These are phyloP conservation scores for Cercospora sesami DNA, from an alignment of 2,329 filamentous ascomycete genomes.

Conservation along the genomic window DNA sequence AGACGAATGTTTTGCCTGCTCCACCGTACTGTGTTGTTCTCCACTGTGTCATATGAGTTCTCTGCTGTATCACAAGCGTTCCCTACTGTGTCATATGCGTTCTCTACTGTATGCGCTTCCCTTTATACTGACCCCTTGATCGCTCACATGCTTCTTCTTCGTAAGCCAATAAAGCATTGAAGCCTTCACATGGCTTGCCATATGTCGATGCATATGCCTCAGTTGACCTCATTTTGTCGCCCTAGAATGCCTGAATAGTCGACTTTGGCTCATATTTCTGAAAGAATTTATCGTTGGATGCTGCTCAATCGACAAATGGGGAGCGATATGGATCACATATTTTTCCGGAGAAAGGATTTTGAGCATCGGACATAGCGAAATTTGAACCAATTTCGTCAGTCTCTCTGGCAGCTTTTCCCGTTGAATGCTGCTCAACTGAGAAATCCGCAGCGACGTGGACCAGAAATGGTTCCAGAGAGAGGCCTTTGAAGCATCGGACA, in stretches of 20 bases:
- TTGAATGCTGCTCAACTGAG: too few species aligned
- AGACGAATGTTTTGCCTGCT: background rate
- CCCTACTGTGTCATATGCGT: background rate
- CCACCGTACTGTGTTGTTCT: background rate
- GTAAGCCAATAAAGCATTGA: background rate
- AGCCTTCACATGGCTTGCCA: background rate
- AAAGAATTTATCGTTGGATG: background rate
- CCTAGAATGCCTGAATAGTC: background rate
- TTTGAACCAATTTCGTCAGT: too few species aligned
- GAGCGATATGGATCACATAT: too few species aligned
- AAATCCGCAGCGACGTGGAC: too few species aligned
- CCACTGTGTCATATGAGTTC: background rate
- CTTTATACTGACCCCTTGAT: background rate
- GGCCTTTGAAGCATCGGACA: too few species aligned
- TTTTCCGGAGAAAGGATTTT: too few species aligned
- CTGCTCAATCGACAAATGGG: background rate
- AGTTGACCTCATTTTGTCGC: background rate
- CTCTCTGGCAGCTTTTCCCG: too few species aligned
- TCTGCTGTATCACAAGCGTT: background rate
- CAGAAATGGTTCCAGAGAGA: too few species aligned
- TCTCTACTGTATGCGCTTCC: background rate
- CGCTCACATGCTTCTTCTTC: background rate
- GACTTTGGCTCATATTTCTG: background rate
- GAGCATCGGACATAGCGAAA: too few species aligned
- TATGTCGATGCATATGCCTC: background rate